Base-by-base conservation (phyloP, 2,329 filamentous ascomycete species). In the Sporothrix euskadiensis region DNA sequence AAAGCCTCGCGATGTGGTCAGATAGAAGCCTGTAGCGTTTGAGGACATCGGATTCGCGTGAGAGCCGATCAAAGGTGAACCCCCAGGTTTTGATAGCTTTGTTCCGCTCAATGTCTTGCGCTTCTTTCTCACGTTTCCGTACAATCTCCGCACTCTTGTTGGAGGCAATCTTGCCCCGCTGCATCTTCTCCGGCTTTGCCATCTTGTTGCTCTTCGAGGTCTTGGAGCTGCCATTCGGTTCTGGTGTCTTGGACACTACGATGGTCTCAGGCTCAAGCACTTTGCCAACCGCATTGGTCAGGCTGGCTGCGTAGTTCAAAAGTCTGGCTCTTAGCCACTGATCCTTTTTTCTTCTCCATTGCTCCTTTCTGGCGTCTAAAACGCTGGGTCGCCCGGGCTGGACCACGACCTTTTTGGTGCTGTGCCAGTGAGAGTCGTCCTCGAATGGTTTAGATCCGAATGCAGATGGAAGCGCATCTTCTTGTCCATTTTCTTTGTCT, bases 301-400 rank as follows among this genome's bases (percentile, higher is more conserved):
- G 83, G 80, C 90, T 92, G 14, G 89, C 90, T 1, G 92, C 90
- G 78, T 94, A 94, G 0, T 85, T 83, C 39, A 86, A 85, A 81
- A 91, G 91, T 74, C 92, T 89, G 1, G 87, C 85, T 87, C 92
- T 91, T 78, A 88, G 89, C 70, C 83, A 84, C 77, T 94, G 91
- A 61, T 91, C 89, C 26, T 14, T 44, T 8, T 41, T 30, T 32
- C 6, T 44, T n/a, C 39, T 26, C 12, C 22, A 47, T 16, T 47
- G 47, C 12, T 44, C 35, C 9, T 14, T n/a, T 16, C 35, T 41
- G 14, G 56, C 26, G 30, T 16, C 19, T 41, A 0, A 4, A 47
- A 35, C 5, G 2, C 12, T 19, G 4, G 44, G 10, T 32, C 30
- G 26, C 7, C 65, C 44, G 7, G n/a, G 16, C 22, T 14, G 49